These are phyloP conservation scores for Caryopteris hybrid DNA, from an alignment of 305 asterid species.

Conservation along the genomic window DNA sequence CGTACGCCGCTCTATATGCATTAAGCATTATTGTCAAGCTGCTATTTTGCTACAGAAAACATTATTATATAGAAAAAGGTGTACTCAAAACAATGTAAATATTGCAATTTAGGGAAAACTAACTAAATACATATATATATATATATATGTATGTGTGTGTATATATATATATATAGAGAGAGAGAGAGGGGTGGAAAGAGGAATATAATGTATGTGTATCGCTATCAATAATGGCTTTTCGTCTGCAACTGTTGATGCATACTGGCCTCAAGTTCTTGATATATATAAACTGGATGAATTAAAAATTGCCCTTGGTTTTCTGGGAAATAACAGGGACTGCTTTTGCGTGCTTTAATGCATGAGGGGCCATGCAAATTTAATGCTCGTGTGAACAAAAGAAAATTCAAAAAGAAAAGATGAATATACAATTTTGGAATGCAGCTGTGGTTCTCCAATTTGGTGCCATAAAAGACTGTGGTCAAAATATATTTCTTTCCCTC, in stretches of 20 bases:
- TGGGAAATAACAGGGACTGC: conserved; percentile 21
- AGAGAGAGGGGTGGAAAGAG: conserved; percentile 5
- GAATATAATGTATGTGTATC: conserved; percentile 20
- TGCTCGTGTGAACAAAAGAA: conserved; percentile 16
- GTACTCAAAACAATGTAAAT: background rate
- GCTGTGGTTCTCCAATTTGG: too few relatives aligned
- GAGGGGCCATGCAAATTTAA: conserved; percentile 49
- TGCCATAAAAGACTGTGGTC: too few relatives aligned
- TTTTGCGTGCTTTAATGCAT: conserved; percentile 36
- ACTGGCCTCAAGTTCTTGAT: conserved; percentile 29
- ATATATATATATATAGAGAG: background rate
- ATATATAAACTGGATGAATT: conserved; percentile 18
- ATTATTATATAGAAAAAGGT: background rate
- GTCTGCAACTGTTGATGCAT: conserved; percentile 13
- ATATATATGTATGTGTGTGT: too few relatives aligned
- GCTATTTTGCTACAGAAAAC: background rate
- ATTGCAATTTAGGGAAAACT: background rate
- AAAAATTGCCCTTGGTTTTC: conserved; percentile 20
- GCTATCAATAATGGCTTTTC: conserved; percentile 20
- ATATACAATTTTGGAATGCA: too few relatives aligned
- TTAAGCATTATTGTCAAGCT: background rate
- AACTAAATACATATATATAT: too few relatives aligned
- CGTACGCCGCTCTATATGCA: conserved; percentile 32
- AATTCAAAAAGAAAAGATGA: background rate
- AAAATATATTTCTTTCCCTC: too few relatives aligned